A percentile compares a stretch with the other conserved stretches of the same genome.
Conservation (phyloP, 23 red algal genomes). For the Porphyridium purpureum region DNA sequence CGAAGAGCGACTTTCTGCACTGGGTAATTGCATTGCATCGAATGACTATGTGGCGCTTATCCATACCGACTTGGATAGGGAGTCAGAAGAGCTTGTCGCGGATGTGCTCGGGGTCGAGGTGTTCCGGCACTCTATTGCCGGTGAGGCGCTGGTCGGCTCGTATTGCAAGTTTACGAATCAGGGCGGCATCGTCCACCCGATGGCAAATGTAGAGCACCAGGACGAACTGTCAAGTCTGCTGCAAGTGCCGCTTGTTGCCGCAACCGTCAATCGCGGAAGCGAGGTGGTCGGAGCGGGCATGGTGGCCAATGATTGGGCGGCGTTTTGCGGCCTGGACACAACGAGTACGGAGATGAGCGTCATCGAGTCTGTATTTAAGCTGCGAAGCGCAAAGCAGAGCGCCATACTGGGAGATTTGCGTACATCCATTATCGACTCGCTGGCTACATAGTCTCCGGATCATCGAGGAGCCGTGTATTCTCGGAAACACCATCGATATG, state of each 20-base stretch:
- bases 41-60: constrained; percentile 90
- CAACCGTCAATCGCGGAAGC: constrained; percentile 75
- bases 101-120: constrained; percentile 76
- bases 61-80: constrained; percentile 70
- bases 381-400: constrained; percentile 30
- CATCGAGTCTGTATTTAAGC: constrained; percentile 74
- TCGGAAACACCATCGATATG: too few species aligned
- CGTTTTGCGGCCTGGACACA: constrained; percentile 75
- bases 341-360: constrained; percentile 73
- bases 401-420: constrained; percentile 23
- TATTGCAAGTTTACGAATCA: constrained; percentile 95
- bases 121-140: constrained; percentile 84
- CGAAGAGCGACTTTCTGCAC: constrained; percentile 67
- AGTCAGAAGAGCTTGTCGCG: constrained; percentile 77
- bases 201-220: constrained; percentile 71
- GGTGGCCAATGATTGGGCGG: constrained; percentile 86
- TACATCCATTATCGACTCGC: constrained; percentile 47
- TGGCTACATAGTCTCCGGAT: too few species aligned
- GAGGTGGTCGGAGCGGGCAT: constrained; percentile 82
- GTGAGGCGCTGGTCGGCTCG: constrained; percentile 74
- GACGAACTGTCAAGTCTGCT: constrained; percentile 79
- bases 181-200: constrained; percentile 85
- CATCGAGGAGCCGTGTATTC: too few species aligned
- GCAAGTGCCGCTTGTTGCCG: constrained; percentile 83
- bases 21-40: constrained; percentile 78